Evolutionary conservation across 2,329 filamentous ascomycete species (phyloP).

Genomic region (Phaeosphaeriaceae sp.): DNA sequence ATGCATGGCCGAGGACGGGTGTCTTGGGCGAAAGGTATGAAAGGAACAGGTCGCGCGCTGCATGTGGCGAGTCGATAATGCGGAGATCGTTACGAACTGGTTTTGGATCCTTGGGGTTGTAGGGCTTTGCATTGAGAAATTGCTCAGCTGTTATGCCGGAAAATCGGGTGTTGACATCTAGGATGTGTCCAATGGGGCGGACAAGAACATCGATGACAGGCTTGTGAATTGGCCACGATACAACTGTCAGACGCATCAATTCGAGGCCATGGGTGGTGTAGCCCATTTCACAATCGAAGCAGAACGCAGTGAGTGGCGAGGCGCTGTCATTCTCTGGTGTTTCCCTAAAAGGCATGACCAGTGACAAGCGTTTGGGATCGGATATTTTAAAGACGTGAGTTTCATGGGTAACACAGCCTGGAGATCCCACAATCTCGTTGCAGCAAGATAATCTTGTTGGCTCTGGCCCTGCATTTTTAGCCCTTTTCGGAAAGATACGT

Average conservation of each 20-base stretch:
- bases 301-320: constrained; percentile 65
- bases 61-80: constrained; percentile 76
- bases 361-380: constrained; percentile 76
- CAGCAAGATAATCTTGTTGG: constrained; percentile 80
- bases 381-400: constrained; percentile 89
- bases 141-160: constrained; percentile 85
- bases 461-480: constrained; percentile 57
- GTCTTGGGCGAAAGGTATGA: constrained; percentile 75
- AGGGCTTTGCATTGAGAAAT: constrained; percentile 66
- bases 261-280: constrained; percentile 90
- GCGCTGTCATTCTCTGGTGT: constrained; percentile 71
- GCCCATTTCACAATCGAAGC: constrained; percentile 97
- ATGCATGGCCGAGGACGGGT: constrained; percentile 86
- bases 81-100: constrained; percentile 57
- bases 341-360: constrained; percentile 77
- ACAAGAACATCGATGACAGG: constrained; percentile 84
- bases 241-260: constrained; percentile 85
- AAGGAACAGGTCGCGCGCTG: constrained; percentile 79
- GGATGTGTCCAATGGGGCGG: constrained; percentile 77
- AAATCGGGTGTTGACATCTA: constrained; percentile 91
- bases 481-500: constrained; percentile 60
- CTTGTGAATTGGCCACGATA: constrained; percentile 81
- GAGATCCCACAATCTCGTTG: constrained; percentile 73
- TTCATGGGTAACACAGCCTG: constrained; percentile 74
- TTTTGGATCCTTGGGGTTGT: constrained; percentile 33